Base-by-base conservation (phyloP, 768 basidiomycete species). In the Russula abietina region DNA sequence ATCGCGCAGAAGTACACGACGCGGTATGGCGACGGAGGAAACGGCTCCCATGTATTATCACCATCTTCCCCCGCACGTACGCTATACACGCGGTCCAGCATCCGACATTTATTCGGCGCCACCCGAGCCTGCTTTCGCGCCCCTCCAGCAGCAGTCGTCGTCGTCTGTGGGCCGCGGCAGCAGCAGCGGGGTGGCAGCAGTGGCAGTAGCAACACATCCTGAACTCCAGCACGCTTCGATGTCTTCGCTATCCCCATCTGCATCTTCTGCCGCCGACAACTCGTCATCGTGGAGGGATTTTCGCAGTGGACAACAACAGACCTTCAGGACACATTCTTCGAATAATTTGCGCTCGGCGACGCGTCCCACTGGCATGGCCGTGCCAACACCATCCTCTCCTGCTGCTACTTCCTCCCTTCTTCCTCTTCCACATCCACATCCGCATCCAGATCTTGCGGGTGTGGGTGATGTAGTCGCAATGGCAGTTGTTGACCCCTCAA, bases 61-160 rank as follows among this genome's bases (percentile, higher is more conserved):
- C 61, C 84, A 86, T 69, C 78, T 89, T 48, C 87, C 87, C 4
- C 88, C 88, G 1, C 88, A 90, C 70, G 73, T 89, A 50, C 83
- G 87, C 19, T 88, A 87, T 68, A 85, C 80, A 0, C 80, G 80
- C 22, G 79, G 80, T 10, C 81, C 83, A 0, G 76, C 81, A 0
- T 73, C 79, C 56, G 86, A 88, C 67, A 75, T 86, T 72, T 85
- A 83, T 68, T 8, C 24, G 9, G 41, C 81, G 24, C 38, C 38
- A 0, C 38, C 16, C 6, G 38, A 38, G 14, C 36, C 36, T 1
- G 36, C 36, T 11, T 79, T 83, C n/a, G 76, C 80, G 53, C 82
- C 83, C 2, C 72, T 79, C 22, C 69, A 82, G 56, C 77, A 76
- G 32, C 54, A 49, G 3, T 43, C 63, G 4, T 59, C 43, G 1